Conservation (phyloP, 768 basidiomycete species). For the Paxillus ammoniavirescens region DNA sequence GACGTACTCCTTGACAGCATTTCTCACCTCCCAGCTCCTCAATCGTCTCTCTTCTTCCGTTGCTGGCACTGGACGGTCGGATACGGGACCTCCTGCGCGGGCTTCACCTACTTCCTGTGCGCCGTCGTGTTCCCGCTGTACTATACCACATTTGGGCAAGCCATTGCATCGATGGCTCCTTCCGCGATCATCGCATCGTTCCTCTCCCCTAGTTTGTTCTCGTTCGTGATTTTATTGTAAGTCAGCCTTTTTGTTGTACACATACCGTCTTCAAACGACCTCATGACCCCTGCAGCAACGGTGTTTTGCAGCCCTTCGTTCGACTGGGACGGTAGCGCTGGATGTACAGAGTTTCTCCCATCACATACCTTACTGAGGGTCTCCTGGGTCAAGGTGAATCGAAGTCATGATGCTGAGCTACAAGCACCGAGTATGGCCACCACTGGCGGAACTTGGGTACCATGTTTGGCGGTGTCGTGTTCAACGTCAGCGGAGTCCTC, state of each 20-base stretch:
- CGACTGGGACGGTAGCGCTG: conserved; percentile 34
- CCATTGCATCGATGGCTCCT: conserved; percentile 42
- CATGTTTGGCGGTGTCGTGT: conserved; percentile 44
- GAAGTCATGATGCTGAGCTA: conserved; percentile 42
- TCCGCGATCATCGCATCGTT: conserved; percentile 41
- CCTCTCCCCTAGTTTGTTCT: conserved; percentile 37
- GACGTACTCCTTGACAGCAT: conserved; percentile 63
- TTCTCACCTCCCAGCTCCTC: conserved; percentile 52
- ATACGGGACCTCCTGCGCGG: conserved; percentile 35
- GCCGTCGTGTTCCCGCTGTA: conserved; percentile 42
- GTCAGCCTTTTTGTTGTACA: conserved; percentile 8
- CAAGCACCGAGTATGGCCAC: conserved; percentile 52
- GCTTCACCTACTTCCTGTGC: conserved; percentile 39
- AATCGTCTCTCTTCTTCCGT: conserved; percentile 40
- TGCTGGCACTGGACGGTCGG: conserved; percentile 53
- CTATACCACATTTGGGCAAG: conserved; percentile 42
- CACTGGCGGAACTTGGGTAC: conserved; percentile 57
- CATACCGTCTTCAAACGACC: background rate
- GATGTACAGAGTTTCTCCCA: conserved; percentile 46
- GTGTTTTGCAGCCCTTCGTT: conserved; percentile 46
- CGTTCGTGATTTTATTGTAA: conserved; percentile 44
- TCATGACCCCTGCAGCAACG: conserved; percentile 32
- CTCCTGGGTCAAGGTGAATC: conserved; percentile 26
- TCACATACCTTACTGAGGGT: conserved; percentile 51
- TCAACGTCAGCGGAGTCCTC: conserved; percentile 44